Base-by-base conservation (phyloP, 495 filamentous ascomycete species). In the Hypomontagnella monticulosa region DNA sequence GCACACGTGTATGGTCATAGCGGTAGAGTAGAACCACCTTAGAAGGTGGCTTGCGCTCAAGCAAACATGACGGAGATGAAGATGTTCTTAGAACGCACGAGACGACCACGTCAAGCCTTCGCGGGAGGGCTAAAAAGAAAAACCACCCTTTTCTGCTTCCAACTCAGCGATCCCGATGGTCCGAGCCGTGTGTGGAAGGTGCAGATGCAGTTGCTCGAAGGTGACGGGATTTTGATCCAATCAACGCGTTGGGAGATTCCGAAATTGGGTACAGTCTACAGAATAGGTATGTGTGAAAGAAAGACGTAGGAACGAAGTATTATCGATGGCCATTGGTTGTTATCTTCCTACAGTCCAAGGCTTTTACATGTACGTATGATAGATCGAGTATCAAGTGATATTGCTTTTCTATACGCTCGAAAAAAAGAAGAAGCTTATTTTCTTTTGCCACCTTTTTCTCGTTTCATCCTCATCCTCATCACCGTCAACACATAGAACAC, bases 401-500 rank as follows among this genome's bases (percentile, higher is more conserved):
- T 60, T 59, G 18, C 54, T 43, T 27, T 27, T 27, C 23, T 59
- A 34, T 38, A 61, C 18, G 50, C 27, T 53, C n/a, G 36, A 43
- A 41, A 50, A 60, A 68, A 60, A 56, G 66, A 60, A 56, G 66
- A 69, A 69, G 59, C 55, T 69, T 64, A 59, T 38, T 63, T 63
- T 63, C 36, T 40, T 61, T 51, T 68, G 32, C 65, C 65, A 68
- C 65, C 41, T 55, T 50, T 51, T 55, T 42, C 32, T 53, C 30
- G 15, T 48, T 23, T 16, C 48, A 5, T 34, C 3, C n/a, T 30
- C 6, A 27, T 27, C 23, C 33, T 12, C 16, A 14, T 36, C n/a
- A 30, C 18, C 43, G 10, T 15, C 36, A n/a, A 43, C 11, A 12
- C 36, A 38, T 38, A 38, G 2, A 14, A n/a, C n/a, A n/a, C n/a